These are phyloP conservation scores for Aspergillus versicolor DNA, from an alignment of 2,329 filamentous ascomycete species.

Conservation along the genomic window DNA sequence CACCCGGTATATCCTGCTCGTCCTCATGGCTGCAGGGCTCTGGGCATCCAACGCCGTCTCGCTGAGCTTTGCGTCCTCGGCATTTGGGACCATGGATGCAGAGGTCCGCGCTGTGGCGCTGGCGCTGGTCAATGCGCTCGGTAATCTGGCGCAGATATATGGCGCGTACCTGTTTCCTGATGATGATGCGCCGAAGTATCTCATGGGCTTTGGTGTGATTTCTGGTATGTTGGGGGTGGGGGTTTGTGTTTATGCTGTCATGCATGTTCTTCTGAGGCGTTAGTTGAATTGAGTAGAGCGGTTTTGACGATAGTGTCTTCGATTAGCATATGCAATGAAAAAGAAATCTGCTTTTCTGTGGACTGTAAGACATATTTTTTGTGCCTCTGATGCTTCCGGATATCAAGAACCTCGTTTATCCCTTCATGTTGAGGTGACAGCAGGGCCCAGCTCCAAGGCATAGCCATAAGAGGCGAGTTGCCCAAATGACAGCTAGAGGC, in stretches of 20 bases:
- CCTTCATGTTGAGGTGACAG: too few relatives aligned
- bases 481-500: too few relatives aligned
- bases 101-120: not conserved
- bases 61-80: not conserved
- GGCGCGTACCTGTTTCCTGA: not conserved
- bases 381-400: too few relatives aligned
- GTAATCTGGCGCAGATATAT: not conserved
- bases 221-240: not conserved
- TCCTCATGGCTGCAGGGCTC: conserved; percentile 1
- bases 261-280: not conserved
- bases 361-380: too few relatives aligned
- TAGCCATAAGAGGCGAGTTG: too few relatives aligned
- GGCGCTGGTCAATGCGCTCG: not conserved
- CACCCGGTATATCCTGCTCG: not conserved
- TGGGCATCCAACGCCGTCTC: not conserved
- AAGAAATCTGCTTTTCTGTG: too few relatives aligned
- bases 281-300: too few relatives aligned
- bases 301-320: too few relatives aligned
- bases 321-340: too few relatives aligned
- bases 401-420: too few relatives aligned
- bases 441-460: too few relatives aligned
- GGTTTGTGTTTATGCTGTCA: not conserved
- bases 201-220: not conserved
- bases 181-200: not conserved
- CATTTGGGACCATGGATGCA: not conserved